phyloP scores from a whole-genome alignment of 805 yeast species.

The Tetrapisispora arboricola region DNA sequence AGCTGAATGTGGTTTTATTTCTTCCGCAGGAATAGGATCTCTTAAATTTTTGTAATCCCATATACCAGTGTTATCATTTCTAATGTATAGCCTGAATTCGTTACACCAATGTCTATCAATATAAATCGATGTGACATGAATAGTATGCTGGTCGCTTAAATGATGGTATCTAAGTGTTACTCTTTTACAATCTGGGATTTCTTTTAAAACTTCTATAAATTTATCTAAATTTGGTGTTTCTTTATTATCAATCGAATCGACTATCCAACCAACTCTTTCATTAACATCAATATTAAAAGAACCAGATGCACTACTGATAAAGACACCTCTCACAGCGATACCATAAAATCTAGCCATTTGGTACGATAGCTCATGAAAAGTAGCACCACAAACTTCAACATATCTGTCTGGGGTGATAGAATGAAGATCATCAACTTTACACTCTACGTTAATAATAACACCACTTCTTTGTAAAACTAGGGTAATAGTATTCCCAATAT shows the following conservation, averaged over 20 bases:
- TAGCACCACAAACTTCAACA: constrained; percentile 77
- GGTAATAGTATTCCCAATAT: constrained; percentile 48
- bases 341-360: constrained; percentile 82
- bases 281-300: constrained; percentile 52
- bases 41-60: constrained; percentile 47
- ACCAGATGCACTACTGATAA: constrained; percentile 65
- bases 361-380: constrained; percentile 76
- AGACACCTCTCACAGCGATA: constrained; percentile 78
- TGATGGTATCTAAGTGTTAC: constrained; percentile 67
- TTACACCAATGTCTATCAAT: constrained; percentile 83
- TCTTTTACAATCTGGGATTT: constrained; percentile 64
- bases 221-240: constrained; percentile 67
- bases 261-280: constrained; percentile 67
- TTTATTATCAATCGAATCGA: constrained; percentile 66
- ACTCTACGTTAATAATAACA: constrained; percentile 36
- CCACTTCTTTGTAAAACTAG: constrained; percentile 71
- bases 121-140: constrained; percentile 51
- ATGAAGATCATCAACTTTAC: constrained; percentile 67
- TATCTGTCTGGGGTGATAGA: constrained; percentile 72
- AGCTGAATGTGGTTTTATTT: constrained; percentile 50
- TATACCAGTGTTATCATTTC: constrained; percentile 46
- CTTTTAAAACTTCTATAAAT: constrained; percentile 67
- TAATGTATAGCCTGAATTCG: constrained; percentile 56
- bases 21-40: constrained; percentile 47
- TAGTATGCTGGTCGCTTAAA: constrained; percentile 70